Evolutionary conservation across 352 stramenopile species (phyloP).

Genomic region (Phytophthora litchii): DNA sequence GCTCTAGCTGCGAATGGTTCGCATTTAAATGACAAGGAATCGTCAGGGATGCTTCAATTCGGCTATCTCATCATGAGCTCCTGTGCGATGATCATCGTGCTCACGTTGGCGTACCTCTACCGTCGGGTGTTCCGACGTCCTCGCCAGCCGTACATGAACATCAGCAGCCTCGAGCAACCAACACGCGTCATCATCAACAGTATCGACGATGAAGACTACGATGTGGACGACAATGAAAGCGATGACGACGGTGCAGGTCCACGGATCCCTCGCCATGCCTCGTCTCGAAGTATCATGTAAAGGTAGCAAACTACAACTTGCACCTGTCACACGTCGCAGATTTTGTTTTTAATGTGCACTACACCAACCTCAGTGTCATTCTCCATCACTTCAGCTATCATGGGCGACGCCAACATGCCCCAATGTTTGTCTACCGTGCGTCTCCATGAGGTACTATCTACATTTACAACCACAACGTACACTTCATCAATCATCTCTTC

Average conservation of each 20-base stretch:
- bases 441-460: constrained; percentile 61
- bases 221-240: constrained; percentile 48
- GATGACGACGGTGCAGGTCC: constrained; percentile 31
- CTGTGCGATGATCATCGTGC: constrained; percentile 62
- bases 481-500: constrained; percentile 1
- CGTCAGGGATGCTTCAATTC: constrained; percentile 53
- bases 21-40: constrained; percentile 22
- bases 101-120: constrained; percentile 73
- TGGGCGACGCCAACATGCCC: constrained; percentile 52
- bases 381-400: constrained; percentile 9
- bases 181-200: constrained; percentile 31
- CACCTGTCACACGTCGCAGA: constrained; percentile 21
- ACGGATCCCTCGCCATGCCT: constrained; percentile 32
- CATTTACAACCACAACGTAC: neutral
- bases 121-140: constrained; percentile 64
- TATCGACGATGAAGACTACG: constrained; percentile 32
- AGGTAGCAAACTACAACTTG: neutral
- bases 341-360: constrained; percentile 23
- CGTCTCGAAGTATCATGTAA: constrained; percentile 34
- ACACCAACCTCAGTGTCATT: constrained; percentile 9
- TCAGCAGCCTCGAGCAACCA: constrained; percentile 55
- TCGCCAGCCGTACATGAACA: constrained; percentile 74
- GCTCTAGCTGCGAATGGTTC: constrained; percentile 34
- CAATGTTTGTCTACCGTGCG: constrained; percentile 65
- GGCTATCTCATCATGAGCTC: constrained; percentile 72